Conservation (phyloP, 768 basidiomycete species). For the Russula brevipes region DNA sequence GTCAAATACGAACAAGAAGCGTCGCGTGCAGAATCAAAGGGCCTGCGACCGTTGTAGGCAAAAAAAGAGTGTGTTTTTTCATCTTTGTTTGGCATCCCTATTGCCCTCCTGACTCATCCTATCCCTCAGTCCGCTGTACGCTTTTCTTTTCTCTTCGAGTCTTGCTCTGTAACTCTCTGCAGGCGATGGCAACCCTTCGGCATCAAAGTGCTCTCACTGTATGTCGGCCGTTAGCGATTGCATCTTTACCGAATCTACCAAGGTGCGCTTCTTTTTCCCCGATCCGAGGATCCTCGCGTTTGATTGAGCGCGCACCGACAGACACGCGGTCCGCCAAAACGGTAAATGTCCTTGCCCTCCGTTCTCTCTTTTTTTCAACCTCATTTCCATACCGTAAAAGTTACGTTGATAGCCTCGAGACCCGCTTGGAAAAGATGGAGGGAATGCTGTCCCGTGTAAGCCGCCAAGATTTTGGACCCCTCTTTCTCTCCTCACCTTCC, state of each 20-base stretch:
- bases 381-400: neutral
- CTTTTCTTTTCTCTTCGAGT: neutral
- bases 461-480: neutral
- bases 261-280: constrained; percentile 1
- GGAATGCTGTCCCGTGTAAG: constrained; percentile 23
- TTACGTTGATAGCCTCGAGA: constrained; percentile 24
- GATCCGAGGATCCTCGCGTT: neutral
- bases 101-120: neutral
- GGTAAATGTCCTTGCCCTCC: neutral
- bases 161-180: neutral
- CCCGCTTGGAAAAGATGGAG: constrained; percentile 26
- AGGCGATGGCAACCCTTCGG: constrained; percentile 17
- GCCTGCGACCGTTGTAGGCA: constrained; percentile 26
- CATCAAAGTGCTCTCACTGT: constrained; percentile 21
- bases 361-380: neutral
- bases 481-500: neutral
- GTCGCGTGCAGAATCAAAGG: constrained; percentile 22
- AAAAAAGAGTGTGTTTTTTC: constrained; percentile 22
- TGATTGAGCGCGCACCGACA: constrained; percentile 1
- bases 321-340: constrained; percentile 24
- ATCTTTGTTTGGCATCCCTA: neutral
- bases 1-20: constrained; percentile 8
- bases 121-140: constrained; percentile 22
- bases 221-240: constrained; percentile 5
- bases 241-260: constrained; percentile 20